Conservation (phyloP, 495 filamentous ascomycete genomes). For the Hypoxylon lienhwacheense region DNA sequence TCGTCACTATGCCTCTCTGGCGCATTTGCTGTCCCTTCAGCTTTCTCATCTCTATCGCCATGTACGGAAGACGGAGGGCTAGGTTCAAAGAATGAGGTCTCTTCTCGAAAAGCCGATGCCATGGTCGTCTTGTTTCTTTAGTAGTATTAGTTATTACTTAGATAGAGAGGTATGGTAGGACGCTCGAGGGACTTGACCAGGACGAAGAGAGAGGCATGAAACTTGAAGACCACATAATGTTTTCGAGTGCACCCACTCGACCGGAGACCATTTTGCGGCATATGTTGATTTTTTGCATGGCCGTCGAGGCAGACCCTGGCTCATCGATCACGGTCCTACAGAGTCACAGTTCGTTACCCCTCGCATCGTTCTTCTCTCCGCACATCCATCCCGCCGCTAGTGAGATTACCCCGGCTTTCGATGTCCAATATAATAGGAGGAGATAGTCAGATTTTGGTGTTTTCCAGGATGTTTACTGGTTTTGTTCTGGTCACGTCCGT, state of each 20-base stretch:
- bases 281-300: constrained; percentile 3
- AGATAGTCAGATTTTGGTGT: constrained; percentile 23
- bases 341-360: constrained; percentile 19
- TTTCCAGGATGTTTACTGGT: constrained; percentile 30
- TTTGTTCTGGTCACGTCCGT: constrained; percentile 32
- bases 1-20: constrained; percentile 21
- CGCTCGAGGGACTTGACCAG: constrained; percentile 2
- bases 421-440: constrained; percentile 20
- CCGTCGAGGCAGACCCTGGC: background rate
- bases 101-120: constrained; percentile 37
- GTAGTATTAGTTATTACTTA: constrained; percentile 8
- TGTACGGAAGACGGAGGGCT: constrained; percentile 30
- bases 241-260: constrained; percentile 11
- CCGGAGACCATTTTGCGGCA: constrained; percentile 9
- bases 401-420: constrained; percentile 11
- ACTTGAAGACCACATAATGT: constrained; percentile 12
- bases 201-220: constrained; percentile 7
- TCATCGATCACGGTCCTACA: background rate
- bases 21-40: constrained; percentile 17
- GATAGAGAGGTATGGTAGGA: constrained; percentile 12
- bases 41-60: constrained; percentile 29
- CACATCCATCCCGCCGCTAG: constrained; percentile 7
- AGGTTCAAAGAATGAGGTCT: constrained; percentile 30
- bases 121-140: constrained; percentile 28
- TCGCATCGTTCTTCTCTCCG: constrained; percentile 17